phyloP scores from a whole-genome alignment of 2,329 filamentous ascomycete species.

The Neonectria hederae region DNA sequence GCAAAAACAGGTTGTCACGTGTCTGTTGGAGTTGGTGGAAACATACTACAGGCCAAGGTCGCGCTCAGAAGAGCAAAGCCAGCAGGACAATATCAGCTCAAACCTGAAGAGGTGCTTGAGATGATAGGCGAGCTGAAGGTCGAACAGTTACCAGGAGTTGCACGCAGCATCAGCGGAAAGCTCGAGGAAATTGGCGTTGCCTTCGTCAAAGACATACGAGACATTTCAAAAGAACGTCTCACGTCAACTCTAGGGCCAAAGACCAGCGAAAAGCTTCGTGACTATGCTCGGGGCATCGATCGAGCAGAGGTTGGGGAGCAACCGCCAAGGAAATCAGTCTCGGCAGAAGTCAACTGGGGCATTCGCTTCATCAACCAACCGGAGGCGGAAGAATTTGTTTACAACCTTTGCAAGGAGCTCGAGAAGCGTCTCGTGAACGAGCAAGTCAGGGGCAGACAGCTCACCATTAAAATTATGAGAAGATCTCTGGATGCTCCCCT shows the following conservation, averaged over 20 bases:
- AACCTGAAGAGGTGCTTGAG: slow-evolving; percentile 79
- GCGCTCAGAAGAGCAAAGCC: slow-evolving; percentile 93
- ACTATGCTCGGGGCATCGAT: slow-evolving; percentile 91
- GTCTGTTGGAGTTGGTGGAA: slow-evolving; percentile 90
- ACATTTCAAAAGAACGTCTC: slow-evolving; percentile 79
- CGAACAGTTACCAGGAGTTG: slow-evolving; percentile 88
- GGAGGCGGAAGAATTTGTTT: slow-evolving; percentile 93
- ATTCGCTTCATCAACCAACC: slow-evolving; percentile 91
- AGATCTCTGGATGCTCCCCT: slow-evolving; percentile 86
- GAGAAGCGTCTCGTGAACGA: slow-evolving; percentile 83
- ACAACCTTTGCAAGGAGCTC: slow-evolving; percentile 85
- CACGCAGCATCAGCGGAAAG: slow-evolving; percentile 86
- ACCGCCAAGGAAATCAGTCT: slow-evolving; percentile 89
- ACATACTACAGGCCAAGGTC: slow-evolving; percentile 90
- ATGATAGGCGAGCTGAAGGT: slow-evolving; percentile 83
- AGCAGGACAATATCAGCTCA: slow-evolving; percentile 89
- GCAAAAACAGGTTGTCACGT: slow-evolving; percentile 83
- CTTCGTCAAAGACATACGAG: slow-evolving; percentile 83
- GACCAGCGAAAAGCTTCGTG: slow-evolving; percentile 89
- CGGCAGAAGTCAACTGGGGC: slow-evolving; percentile 97
- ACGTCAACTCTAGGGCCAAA: slow-evolving; percentile 83
- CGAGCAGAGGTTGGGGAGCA: slow-evolving; percentile 86
- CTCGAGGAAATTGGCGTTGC: slow-evolving; percentile 87
- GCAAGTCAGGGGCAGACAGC: slow-evolving; percentile 83
- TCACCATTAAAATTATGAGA: slow-evolving; percentile 96